Conservation (phyloP, 805 yeast species). For the Metschnikowia noctiluminum region DNA sequence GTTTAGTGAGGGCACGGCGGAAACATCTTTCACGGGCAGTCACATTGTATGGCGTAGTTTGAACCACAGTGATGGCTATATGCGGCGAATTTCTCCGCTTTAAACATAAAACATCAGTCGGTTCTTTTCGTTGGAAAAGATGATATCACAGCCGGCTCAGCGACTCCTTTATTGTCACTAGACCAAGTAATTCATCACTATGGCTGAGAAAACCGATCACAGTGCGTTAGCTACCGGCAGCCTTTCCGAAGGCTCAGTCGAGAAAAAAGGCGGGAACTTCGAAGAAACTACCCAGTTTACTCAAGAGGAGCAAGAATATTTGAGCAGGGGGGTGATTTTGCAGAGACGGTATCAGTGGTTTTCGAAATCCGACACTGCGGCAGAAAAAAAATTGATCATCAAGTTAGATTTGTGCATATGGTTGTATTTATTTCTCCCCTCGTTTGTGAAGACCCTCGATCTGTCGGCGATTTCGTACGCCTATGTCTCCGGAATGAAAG, state of each 20-base stretch:
- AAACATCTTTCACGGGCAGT: background rate
- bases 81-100: background rate
- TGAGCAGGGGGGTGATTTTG: background rate
- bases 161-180: no score
- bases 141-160: no score
- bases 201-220: background rate
- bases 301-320: constrained; percentile 1
- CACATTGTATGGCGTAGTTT: background rate
- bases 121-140: no score
- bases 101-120: no score
- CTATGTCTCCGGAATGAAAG: constrained; percentile 5
- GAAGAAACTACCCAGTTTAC: background rate
- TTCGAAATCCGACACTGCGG: constrained; percentile 4
- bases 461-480: constrained; percentile 6
- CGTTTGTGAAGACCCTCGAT: constrained; percentile 8
- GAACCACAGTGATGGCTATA: background rate
- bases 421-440: constrained; percentile 8
- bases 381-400: constrained; percentile 1
- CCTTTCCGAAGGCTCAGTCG: background rate
- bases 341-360: constrained; percentile 10
- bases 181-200: background rate
- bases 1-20: background rate
- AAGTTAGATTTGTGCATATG: constrained; percentile 6
- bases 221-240: background rate
- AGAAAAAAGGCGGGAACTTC: background rate